Base-by-base conservation (phyloP, 2,329 filamentous ascomycete genomes). In the Cercospora berteroae region DNA sequence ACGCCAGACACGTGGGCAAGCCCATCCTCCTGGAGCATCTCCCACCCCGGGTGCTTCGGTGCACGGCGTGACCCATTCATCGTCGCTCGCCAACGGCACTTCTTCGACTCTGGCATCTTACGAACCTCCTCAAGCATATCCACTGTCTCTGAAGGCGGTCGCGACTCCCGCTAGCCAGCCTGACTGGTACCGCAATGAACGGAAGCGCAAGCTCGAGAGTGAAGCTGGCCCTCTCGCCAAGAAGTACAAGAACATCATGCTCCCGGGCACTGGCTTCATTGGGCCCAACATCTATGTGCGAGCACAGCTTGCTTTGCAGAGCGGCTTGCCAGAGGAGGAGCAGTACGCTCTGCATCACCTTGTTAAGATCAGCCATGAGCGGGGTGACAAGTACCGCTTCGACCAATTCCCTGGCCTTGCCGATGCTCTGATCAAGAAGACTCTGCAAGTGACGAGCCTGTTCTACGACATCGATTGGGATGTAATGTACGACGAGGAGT, bases 381-480 rank as follows among this genome's bases (percentile, higher is more conserved):
- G 94, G 52, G 94, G 94, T 56, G 95, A 98, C 77, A 97, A 97
- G 79, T 97, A 96, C 80, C 91, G 92, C 68, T 97, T 98, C 72
- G 93, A 96, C 73, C 91, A 92, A 5, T 98, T 97, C 73, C 90
- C 92, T 1, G 90, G 92, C 9, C 85, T 99, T 29, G 92, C 93
- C 0, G 95, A 98, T 79, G 91, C 92, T 3, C 85, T 99, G 9
- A 88, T 96, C 64, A 90, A 93, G 69, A 96, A 96, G 76, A 89
- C 91, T 1, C 83, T 97, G 60, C 88, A 94, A 69, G 86, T 96
- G 48, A 90, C 90, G 65, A 86, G 84, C 57, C 81, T 97, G 12
- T 96, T 94, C 79, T 95, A 93, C 76, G 85, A 95, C 62, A 86
- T 96, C 23, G 85, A 89, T 66, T 98, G 93, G 92, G 86, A 88